Conservation (phyloP, 345 rosid genomes). For the Populus simonii region DNA sequence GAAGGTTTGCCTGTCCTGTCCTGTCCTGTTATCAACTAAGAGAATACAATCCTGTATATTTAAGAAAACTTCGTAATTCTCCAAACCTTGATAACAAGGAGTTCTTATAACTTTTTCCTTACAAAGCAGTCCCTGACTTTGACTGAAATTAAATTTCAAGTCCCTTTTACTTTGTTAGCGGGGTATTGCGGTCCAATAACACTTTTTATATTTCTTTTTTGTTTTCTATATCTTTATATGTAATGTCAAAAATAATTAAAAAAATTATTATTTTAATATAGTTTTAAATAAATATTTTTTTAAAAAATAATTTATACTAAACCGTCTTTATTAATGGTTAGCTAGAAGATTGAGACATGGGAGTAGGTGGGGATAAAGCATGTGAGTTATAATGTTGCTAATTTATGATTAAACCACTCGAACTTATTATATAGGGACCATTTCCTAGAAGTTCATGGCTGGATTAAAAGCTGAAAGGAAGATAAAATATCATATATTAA, state of each 20-base stretch:
- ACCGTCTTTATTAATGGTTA: not conserved
- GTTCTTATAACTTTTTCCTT: constrained; percentile 21
- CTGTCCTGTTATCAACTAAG: not conserved
- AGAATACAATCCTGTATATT: too few relatives aligned
- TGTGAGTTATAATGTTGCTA: not conserved
- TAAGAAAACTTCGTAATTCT: constrained; percentile 25
- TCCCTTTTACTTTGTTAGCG: not conserved
- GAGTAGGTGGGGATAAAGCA: constrained; percentile 5
- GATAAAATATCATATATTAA: too few relatives aligned
- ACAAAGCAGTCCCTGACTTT: not conserved
- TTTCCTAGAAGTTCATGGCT: not conserved
- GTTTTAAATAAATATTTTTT: too few relatives aligned
- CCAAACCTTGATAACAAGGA: constrained; percentile 11
- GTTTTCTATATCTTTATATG: not conserved
- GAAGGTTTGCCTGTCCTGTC: not conserved
- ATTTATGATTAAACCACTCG: not conserved
- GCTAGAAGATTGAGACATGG: constrained; percentile 1
- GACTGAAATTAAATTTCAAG: not conserved
- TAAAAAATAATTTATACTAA: too few relatives aligned
- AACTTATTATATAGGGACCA: not conserved
- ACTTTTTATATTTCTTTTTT: not conserved
- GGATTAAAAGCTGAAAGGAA: too few relatives aligned
- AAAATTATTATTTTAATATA: too few relatives aligned
- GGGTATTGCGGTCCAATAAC: too few relatives aligned
- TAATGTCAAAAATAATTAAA: too few relatives aligned